Evolutionary conservation across 306 rosid genomes (phyloP).

Genomic region (Calophaca sinica): DNA sequence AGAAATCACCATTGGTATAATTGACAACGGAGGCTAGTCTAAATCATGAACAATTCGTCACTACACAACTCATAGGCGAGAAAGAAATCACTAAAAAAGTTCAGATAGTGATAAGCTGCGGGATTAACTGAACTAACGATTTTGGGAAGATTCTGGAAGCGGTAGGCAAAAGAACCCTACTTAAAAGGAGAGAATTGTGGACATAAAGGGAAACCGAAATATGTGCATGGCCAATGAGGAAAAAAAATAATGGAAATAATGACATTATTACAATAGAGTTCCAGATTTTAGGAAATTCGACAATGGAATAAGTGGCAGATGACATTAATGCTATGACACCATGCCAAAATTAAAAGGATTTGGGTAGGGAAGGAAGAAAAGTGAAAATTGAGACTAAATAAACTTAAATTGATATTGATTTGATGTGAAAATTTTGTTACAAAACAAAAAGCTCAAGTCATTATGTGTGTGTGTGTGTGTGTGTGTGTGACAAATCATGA

Average conservation of each 20-base stretch:
- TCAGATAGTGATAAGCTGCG: neutral
- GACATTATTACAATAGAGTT: neutral
- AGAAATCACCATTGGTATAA: constrained; percentile 4
- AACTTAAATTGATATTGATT: too few species aligned
- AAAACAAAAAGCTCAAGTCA: neutral
- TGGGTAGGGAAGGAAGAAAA: neutral
- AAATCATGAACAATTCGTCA: neutral
- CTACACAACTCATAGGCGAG: neutral
- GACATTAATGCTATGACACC: neutral
- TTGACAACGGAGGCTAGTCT: neutral
- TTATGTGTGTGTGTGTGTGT: too few species aligned
- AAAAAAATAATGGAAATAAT: neutral
- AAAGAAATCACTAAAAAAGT: neutral
- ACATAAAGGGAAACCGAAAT: neutral
- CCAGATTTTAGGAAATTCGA: neutral
- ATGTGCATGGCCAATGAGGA: neutral
- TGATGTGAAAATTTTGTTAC: too few species aligned
- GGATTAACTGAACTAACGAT: too few species aligned
- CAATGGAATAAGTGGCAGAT: neutral
- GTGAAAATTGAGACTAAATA: neutral
- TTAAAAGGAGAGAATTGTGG: neutral
- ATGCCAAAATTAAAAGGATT: neutral
- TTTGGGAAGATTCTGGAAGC: too few species aligned
- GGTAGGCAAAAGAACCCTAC: neutral
- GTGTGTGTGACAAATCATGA: neutral